Evolutionary conservation across 2,329 filamentous ascomycete genomes (phyloP).

Genomic region (Alternaria ventricosa): DNA sequence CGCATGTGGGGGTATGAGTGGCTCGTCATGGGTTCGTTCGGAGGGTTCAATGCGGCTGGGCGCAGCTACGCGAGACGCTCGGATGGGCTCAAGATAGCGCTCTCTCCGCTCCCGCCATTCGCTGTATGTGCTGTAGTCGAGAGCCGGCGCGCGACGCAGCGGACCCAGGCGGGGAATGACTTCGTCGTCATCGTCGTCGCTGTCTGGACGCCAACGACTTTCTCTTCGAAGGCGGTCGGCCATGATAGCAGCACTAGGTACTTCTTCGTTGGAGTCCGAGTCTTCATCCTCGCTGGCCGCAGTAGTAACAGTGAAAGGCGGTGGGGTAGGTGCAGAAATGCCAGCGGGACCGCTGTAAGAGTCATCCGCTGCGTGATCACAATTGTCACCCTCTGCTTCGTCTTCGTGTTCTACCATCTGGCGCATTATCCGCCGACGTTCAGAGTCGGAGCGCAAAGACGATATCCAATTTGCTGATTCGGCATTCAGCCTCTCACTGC

Average conservation of each 20-base stretch:
- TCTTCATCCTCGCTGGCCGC: conserved; percentile 43
- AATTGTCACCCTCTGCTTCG: conserved; percentile 35
- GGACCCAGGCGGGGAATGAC: conserved; percentile 28
- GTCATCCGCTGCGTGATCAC: conserved; percentile 37
- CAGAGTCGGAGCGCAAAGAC: conserved; percentile 16
- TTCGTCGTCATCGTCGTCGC: conserved; percentile 49
- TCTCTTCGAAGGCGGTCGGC: conserved; percentile 50
- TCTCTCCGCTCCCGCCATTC: conserved; percentile 37
- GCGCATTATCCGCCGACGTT: conserved; percentile 17
- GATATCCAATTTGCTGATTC: conserved; percentile 17
- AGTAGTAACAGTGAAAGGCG: conserved; percentile 51
- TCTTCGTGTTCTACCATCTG: conserved; percentile 29
- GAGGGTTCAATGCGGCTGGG: conserved; percentile 46
- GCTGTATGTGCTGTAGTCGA: conserved; percentile 34
- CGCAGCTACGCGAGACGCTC: conserved; percentile 36
- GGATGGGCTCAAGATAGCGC: conserved; percentile 32
- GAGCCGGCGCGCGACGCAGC: conserved; percentile 30
- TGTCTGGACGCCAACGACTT: conserved; percentile 44
- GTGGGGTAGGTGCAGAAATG: conserved; percentile 45
- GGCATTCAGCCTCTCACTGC: conserved; percentile 16
- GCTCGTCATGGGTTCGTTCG: conserved; percentile 21
- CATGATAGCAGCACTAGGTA: conserved; percentile 47
- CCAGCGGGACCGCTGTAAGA: conserved; percentile 29
- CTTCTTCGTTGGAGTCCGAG: conserved; percentile 45
- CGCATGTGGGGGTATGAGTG: conserved; percentile 73